A percentile compares a stretch with the other conserved stretches of the same genome.
These are phyloP conservation scores for Globisporangium emineosum DNA, from an alignment of 352 stramenopile species.

Conservation along the genomic window DNA sequence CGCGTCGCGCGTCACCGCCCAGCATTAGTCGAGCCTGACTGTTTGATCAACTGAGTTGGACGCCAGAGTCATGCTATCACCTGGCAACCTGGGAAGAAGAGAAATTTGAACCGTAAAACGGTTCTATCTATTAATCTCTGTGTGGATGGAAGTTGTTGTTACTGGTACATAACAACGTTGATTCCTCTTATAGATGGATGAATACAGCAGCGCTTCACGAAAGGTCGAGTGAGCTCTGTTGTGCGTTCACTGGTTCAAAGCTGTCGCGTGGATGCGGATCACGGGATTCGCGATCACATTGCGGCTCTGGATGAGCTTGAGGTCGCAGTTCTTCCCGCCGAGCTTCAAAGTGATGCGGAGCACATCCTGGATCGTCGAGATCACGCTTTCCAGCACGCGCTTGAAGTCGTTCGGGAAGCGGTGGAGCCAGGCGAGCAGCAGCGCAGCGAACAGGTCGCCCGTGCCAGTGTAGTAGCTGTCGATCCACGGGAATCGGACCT, in stretches of 20 bases:
- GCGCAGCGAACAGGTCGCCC: slow-evolving; percentile 75
- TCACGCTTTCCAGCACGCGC: slow-evolving; percentile 63
- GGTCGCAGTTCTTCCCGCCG: slow-evolving; percentile 66
- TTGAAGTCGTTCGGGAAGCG: slow-evolving; percentile 62
- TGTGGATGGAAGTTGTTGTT: background rate
- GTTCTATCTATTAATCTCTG: slow-evolving; percentile 33
- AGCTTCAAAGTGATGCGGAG: slow-evolving; percentile 61
- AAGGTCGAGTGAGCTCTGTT: background rate
- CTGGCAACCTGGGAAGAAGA: background rate
- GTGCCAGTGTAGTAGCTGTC: slow-evolving; percentile 85
- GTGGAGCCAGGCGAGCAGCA: slow-evolving; percentile 80
- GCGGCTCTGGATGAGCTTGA: slow-evolving; percentile 83
- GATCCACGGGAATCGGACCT: slow-evolving; percentile 75
- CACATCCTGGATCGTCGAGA: slow-evolving; percentile 81
- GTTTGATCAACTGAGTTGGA: background rate
- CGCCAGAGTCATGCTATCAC: no score
- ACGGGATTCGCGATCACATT: slow-evolving; percentile 61
- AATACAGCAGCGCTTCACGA: background rate
- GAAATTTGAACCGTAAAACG: slow-evolving; percentile 5
- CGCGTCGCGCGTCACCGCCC: slow-evolving; percentile 29
- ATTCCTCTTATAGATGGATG: slow-evolving; percentile 3
- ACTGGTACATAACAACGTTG: background rate
- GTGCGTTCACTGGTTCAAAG: slow-evolving; percentile 19
- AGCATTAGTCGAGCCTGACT: slow-evolving; percentile 4
- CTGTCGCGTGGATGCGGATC: slow-evolving; percentile 44